Evolutionary conservation across 1,284 basidiomycete species (phyloP).

Genomic region (Rhodotorula sp.): DNA sequence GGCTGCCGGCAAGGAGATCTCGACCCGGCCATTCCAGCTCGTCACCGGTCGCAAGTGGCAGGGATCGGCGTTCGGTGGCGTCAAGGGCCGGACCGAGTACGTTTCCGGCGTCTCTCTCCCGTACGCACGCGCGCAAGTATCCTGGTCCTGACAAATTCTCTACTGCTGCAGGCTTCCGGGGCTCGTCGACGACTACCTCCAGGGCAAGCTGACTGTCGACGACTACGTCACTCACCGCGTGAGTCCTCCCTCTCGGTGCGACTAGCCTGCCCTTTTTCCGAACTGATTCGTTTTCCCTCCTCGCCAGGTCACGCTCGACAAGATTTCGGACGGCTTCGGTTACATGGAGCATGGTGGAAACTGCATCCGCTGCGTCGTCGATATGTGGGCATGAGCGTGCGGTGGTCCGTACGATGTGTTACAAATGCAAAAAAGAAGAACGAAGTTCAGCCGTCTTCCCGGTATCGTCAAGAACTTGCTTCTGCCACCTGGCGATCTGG

Average conservation of each 20-base stretch:
- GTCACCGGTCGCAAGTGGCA: constrained; percentile 95
- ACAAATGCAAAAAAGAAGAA: too few species aligned
- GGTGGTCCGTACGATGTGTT: too few species aligned
- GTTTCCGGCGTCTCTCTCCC: background rate
- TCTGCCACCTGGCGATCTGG: too few species aligned
- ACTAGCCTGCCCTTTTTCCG: too few species aligned
- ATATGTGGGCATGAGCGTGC: constrained; percentile 33
- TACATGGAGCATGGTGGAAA: constrained; percentile 48
- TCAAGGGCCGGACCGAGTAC: constrained; percentile 88
- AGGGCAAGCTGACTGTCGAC: constrained; percentile 49
- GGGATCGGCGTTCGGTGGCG: constrained; percentile 93
- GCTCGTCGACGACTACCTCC: constrained; percentile 45
- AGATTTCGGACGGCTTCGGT: constrained; percentile 52
- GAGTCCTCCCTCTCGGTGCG: constrained; percentile 32
- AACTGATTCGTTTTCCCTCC: background rate
- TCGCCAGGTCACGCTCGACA: constrained; percentile 41
- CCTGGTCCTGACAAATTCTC: background rate
- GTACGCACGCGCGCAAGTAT: background rate
- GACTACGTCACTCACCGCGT: constrained; percentile 52
- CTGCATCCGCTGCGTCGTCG: constrained; percentile 49
- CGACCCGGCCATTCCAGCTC: constrained; percentile 81
- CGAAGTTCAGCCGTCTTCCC: too few species aligned
- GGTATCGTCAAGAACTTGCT: too few species aligned
- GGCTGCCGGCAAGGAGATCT: constrained; percentile 86
- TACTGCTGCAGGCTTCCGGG: constrained; percentile 37